Percentiles rank a stretch among this genome's conserved stretches.
These are phyloP conservation scores for Zygotorulaspora danielsina DNA, from an alignment of 805 yeast species.

Conservation along the genomic window DNA sequence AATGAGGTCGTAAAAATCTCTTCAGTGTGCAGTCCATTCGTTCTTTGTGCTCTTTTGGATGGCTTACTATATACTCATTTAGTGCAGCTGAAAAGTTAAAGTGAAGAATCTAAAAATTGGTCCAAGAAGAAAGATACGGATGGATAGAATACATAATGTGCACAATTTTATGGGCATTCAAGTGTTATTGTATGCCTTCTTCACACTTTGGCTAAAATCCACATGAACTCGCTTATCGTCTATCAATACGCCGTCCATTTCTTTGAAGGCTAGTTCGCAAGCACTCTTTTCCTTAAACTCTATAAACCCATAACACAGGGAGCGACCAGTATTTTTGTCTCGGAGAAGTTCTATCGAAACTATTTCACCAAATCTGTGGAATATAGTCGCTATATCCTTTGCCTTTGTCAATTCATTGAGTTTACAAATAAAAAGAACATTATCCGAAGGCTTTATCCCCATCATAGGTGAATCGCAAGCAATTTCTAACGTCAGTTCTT, in stretches of 20 bases:
- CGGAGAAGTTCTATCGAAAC: slow-evolving; percentile 48
- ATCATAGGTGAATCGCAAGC: slow-evolving; percentile 61
- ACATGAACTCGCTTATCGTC: slow-evolving; percentile 63
- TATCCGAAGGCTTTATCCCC: slow-evolving; percentile 56
- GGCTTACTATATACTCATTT: too few relatives aligned
- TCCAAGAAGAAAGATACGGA: too few relatives aligned
- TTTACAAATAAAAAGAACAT: slow-evolving; percentile 58
- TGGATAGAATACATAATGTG: neutral
- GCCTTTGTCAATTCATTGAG: slow-evolving; percentile 58
- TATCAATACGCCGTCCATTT: slow-evolving; percentile 57
- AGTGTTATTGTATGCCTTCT: neutral
- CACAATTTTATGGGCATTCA: neutral
- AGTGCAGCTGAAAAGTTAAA: too few relatives aligned
- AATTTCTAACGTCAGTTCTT: slow-evolving; percentile 58
- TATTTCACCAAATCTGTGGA: slow-evolving; percentile 58
- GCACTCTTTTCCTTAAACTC: slow-evolving; percentile 46
- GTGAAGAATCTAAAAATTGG: too few relatives aligned
- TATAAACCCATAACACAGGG: slow-evolving; percentile 60
- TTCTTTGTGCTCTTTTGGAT: too few relatives aligned
- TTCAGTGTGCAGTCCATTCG: too few relatives aligned
- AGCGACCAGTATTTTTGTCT: slow-evolving; percentile 46
- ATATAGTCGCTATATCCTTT: slow-evolving; percentile 52
- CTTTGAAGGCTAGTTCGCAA: slow-evolving; percentile 60
- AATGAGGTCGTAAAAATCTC: too few relatives aligned
- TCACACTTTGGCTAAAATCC: slow-evolving; percentile 60